A percentile compares a stretch with the other conserved stretches of the same genome.
Conservation (phyloP, 495 filamentous ascomycete species). For the Viridothelium virens region DNA sequence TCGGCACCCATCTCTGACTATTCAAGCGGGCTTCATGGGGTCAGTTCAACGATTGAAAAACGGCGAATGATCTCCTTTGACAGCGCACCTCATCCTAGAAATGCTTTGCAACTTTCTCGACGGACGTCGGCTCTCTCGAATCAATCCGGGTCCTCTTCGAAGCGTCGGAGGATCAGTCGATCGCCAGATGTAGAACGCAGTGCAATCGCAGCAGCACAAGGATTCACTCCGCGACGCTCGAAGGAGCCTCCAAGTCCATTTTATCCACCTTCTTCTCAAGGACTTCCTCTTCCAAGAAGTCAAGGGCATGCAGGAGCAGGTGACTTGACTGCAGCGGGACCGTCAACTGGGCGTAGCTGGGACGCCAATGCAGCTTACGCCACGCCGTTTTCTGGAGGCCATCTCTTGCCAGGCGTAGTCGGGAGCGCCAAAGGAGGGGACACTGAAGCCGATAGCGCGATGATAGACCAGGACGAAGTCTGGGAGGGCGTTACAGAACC, state of each 20-base stretch:
- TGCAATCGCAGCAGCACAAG: slow-evolving; percentile 4
- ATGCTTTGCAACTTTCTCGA: neutral
- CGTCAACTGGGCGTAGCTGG: neutral
- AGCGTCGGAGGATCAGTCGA: slow-evolving; percentile 25
- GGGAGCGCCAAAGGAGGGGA: neutral
- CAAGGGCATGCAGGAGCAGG: neutral
- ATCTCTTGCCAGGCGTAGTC: neutral
- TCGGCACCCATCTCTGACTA: neutral
- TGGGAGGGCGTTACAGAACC: slow-evolving; percentile 14
- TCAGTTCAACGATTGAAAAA: slow-evolving; percentile 7
- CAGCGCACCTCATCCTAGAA: neutral
- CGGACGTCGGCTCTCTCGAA: neutral
- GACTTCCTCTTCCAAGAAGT: neutral
- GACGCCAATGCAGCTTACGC: neutral
- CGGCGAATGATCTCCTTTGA: slow-evolving; percentile 2
- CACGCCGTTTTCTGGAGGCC: slow-evolving; percentile 1
- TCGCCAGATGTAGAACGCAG: slow-evolving; percentile 23
- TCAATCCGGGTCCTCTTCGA: slow-evolving; percentile 7
- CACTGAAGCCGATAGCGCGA: neutral
- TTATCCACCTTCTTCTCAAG: slow-evolving; percentile 8
- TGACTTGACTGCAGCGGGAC: neutral
- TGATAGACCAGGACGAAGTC: slow-evolving; percentile 5
- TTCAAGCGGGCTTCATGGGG: neutral
- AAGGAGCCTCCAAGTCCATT: slow-evolving; percentile 27
- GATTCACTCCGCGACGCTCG: slow-evolving; percentile 27